Evolutionary conservation across 768 basidiomycete species (phyloP), one percentile per base, ranked within the genome.

Genomic region (Mycena leptocephala): DNA sequence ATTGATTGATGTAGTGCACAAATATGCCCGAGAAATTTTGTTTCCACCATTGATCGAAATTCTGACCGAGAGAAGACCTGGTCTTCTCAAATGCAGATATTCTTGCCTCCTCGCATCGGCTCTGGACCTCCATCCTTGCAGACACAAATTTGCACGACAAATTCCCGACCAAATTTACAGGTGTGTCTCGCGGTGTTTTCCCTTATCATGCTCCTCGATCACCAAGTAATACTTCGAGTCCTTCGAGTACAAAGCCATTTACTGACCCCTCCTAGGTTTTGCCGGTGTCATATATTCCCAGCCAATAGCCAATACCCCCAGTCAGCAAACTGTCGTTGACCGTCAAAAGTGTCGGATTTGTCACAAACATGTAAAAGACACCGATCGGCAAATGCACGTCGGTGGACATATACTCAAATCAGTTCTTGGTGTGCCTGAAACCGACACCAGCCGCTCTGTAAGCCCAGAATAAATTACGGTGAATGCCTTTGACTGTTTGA

Each of bases 71-170:
- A 65, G 16, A 72, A 26, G 22, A 72, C 71, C 1, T 72, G 71
- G 71, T 7, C 11, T 72, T 72, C n/a, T 16, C 20, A 0, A n/a
- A 65, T 22, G 3, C 11, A 8, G 51, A 64, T 33, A 28, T 72
- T 16, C 14, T 11, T 11, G 10, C 8, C 18, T 1, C 62, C 2
- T 72, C 62, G 71, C 2, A 43, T 18, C 11, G 24, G 14, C 26
- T 65, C 3, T 72, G 71, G 71, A 37, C 0, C 6, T 35, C 22
- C 1, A 16, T 72, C 24, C 53, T 64, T 20, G 5, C 16, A 9
- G 53, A 72, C 53, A 20, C 3, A 6, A 56, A 11, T 18, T 53
- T 72, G 0, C 71, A 72, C 13, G 51, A 72, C n/a, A 68, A 68
- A 28, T 55, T 68, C 18, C 53, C 66, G n/a, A n/a, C n/a, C 3